phyloP scores from a whole-genome alignment of 2,329 filamentous ascomycete species.

The Diplodia sapinea region DNA sequence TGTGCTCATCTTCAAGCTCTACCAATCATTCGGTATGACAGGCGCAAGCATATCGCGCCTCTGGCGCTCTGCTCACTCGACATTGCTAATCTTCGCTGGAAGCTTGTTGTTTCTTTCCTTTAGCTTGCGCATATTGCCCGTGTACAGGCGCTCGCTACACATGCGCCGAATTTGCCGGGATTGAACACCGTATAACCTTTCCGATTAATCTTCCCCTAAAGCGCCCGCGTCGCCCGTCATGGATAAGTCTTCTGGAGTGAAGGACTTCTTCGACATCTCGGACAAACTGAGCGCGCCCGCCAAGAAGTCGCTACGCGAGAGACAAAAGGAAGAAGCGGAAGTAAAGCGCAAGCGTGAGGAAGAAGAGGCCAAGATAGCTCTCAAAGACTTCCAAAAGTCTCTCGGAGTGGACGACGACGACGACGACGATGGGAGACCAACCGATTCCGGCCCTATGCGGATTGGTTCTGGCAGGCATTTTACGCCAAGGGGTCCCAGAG shows the following conservation, averaged over 20 bases:
- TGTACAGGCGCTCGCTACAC: background rate
- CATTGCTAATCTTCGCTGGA: background rate
- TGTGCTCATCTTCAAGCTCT: background rate
- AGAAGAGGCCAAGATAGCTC: constrained; percentile 84
- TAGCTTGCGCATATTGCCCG: background rate
- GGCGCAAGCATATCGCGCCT: background rate
- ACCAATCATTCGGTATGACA: background rate
- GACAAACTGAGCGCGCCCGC: constrained; percentile 80
- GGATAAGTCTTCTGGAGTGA: constrained; percentile 25
- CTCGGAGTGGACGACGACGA: constrained; percentile 65
- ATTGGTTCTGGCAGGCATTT: constrained; percentile 62
- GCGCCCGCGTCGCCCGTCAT: background rate
- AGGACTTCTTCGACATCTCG: constrained; percentile 71
- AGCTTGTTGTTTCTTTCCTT: background rate
- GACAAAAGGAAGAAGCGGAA: constrained; percentile 86
- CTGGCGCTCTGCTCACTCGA: background rate
- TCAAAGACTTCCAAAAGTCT: constrained; percentile 85
- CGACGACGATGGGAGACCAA: constrained; percentile 33
- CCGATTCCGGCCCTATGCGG: constrained; percentile 20
- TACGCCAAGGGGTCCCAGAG: constrained; percentile 45
- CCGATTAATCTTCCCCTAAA: background rate
- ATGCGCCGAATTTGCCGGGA: background rate
- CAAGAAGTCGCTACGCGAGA: constrained; percentile 87
- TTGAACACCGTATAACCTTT: too few species aligned
- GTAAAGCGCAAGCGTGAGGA: constrained; percentile 84